Evolutionary conservation across 805 yeast genomes (phyloP).

Genomic region (Wickerhamiella sorbophila): DNA sequence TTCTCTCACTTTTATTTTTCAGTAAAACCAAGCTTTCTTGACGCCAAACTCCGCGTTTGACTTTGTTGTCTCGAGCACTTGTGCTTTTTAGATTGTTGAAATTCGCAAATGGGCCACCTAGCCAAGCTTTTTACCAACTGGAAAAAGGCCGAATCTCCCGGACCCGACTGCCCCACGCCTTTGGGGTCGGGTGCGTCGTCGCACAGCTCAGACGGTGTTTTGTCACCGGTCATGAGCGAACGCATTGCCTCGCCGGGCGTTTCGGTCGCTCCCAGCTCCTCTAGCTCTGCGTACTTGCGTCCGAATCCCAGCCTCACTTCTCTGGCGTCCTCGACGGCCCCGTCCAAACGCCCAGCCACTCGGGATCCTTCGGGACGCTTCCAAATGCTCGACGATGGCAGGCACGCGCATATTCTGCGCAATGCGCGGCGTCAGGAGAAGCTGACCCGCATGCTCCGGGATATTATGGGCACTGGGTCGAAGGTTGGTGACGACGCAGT

Average conservation of each 20-base stretch:
- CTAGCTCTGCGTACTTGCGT: neutral
- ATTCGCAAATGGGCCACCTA: neutral
- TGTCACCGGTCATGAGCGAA: neutral
- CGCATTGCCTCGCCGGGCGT: neutral
- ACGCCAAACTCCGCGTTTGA: too few relatives aligned
- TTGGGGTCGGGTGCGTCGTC: neutral
- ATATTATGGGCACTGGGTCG: constrained; percentile 25
- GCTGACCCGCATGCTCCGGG: constrained; percentile 49
- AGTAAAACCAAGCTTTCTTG: neutral
- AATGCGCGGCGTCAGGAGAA: constrained; percentile 40
- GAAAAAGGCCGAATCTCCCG: neutral
- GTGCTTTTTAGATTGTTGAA: neutral
- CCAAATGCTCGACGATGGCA: constrained; percentile 34
- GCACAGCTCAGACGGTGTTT: neutral
- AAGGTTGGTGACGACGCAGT: constrained; percentile 25
- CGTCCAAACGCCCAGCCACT: neutral
- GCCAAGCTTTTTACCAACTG: neutral
- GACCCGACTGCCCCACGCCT: neutral
- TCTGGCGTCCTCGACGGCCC: neutral
- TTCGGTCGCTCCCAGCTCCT: neutral
- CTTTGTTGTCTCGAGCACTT: neutral
- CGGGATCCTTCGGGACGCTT: constrained; percentile 12
- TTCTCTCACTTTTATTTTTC: neutral
- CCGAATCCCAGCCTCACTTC: neutral
- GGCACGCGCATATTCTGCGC: constrained; percentile 66